Conservation (phyloP, 306 rosid species). For the Carpinus fangiana region DNA sequence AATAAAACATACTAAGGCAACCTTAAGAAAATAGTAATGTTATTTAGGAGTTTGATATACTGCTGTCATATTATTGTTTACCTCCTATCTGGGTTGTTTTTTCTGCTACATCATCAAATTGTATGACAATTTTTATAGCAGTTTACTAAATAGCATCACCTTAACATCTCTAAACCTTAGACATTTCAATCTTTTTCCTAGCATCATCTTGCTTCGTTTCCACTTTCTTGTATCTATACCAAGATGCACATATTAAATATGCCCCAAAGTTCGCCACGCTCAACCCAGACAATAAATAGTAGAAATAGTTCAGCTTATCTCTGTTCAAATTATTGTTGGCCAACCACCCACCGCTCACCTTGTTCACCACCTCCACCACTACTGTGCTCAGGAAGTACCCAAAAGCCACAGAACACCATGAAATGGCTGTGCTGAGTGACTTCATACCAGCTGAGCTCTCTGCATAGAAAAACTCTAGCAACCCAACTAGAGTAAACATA, state of each 20-base stretch:
- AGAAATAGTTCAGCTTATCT: constrained; percentile 60
- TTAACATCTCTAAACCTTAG: constrained; percentile 18
- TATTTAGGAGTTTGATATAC: no score
- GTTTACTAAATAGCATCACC: no score
- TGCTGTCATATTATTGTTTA: no score
- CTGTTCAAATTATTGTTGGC: constrained; percentile 65
- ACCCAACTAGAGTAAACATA: constrained; percentile 61
- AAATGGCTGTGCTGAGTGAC: constrained; percentile 44
- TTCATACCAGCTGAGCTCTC: constrained; percentile 68
- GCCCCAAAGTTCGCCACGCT: constrained; percentile 59
- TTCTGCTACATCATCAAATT: no score
- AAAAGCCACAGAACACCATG: constrained; percentile 44
- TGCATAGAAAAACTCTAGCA: constrained; percentile 82
- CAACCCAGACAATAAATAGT: constrained; percentile 52
- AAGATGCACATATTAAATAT: constrained; percentile 58
- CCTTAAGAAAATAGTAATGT: neutral
- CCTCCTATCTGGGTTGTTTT: no score
- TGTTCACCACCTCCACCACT: constrained; percentile 72
- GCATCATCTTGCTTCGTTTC: constrained; percentile 40
- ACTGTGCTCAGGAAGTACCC: constrained; percentile 50
- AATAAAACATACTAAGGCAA: neutral
- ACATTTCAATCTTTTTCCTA: constrained; percentile 21
- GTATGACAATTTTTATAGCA: no score
- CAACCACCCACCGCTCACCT: constrained; percentile 76
- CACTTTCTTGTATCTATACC: constrained; percentile 70